Percentiles rank a stretch among this genome's conserved stretches.
Conservation (phyloP, 768 basidiomycete species). For the Termitomyces titanicus region DNA sequence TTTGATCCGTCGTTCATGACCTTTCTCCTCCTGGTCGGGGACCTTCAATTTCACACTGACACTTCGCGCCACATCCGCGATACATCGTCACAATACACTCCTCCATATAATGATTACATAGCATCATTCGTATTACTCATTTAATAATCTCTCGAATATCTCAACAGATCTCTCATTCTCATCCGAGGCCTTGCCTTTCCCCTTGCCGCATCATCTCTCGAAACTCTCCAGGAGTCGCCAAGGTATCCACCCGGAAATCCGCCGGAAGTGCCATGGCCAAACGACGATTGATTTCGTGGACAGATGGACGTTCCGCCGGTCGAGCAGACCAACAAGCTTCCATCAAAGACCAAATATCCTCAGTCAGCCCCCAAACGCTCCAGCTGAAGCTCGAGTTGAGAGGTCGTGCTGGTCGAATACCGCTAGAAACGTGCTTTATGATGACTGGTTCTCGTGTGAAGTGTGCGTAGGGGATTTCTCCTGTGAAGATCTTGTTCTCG, state of each 20-base stretch:
- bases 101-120: too few species aligned
- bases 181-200: not conserved
- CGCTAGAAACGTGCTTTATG: not conserved
- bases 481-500: not conserved
- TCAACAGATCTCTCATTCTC: not conserved
- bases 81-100: too few species aligned
- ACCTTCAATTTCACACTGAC: not conserved
- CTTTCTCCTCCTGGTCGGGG: not conserved
- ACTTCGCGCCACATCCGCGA: not conserved
- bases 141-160: not conserved
- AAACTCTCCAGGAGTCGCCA: not conserved
- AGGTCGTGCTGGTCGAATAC: constrained; percentile 1
- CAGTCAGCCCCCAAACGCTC: not conserved
- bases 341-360: constrained; percentile 8
- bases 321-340: constrained; percentile 1
- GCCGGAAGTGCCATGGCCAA: not conserved
- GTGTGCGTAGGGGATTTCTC: not conserved
- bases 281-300: not conserved
- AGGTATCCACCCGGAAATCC: not conserved
- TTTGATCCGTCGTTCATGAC: not conserved
- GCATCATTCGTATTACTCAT: not conserved
- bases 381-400: not conserved
- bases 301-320: constrained; percentile 1
- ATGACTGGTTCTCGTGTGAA: not conserved
- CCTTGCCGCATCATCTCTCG: not conserved